A percentile compares a stretch with the other conserved stretches of the same genome.
Evolutionary conservation across 768 basidiomycete species (phyloP).

Genomic region (Mycena olivaceomarginata): DNA sequence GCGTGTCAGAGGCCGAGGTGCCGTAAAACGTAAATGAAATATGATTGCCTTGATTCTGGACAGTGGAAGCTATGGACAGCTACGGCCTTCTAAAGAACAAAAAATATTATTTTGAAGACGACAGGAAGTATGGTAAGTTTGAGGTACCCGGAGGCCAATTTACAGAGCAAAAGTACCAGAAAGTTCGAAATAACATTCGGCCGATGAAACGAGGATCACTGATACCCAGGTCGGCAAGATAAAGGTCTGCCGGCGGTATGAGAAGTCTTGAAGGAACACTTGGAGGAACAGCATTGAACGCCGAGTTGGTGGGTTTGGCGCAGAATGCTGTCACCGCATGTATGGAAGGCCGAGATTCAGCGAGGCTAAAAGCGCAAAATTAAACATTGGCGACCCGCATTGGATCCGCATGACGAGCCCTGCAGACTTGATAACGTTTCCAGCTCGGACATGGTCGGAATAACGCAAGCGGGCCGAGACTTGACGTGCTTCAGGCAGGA

Average conservation of each 20-base stretch:
- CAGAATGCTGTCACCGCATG: neutral
- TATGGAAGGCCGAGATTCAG: neutral
- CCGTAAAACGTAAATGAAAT: conserved; percentile 8
- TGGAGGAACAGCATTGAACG: neutral
- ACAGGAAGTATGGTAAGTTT: neutral
- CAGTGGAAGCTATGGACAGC: neutral
- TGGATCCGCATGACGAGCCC: no score
- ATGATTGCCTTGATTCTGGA: neutral
- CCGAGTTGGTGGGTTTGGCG: neutral
- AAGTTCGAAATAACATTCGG: no score
- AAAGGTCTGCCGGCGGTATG: neutral
- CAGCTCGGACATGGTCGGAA: no score
- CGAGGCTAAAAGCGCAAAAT: no score
- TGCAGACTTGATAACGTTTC: no score
- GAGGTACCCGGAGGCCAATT: no score
- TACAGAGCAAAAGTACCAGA: no score
- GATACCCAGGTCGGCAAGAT: neutral
- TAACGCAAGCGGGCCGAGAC: no score
- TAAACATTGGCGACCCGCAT: no score
- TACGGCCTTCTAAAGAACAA: neutral
- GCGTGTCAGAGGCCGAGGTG: conserved; percentile 21
- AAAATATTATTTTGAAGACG: neutral
- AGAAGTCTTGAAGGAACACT: neutral
- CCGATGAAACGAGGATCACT: no score
- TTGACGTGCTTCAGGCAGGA: no score